Evolutionary conservation across 2,329 filamentous ascomycete genomes (phyloP).

Genomic region (Chaetomium strumarium): DNA sequence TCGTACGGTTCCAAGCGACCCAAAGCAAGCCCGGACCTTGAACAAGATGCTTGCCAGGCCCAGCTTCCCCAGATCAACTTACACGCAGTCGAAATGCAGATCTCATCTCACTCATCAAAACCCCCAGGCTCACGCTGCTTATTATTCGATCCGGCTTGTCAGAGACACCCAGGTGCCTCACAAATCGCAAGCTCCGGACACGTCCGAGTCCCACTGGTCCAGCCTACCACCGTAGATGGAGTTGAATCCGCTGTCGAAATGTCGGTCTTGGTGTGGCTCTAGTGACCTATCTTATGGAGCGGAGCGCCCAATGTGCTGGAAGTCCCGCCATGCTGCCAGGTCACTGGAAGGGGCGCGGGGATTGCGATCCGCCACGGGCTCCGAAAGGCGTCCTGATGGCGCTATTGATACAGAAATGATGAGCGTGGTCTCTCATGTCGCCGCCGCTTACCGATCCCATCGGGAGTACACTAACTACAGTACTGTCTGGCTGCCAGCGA

Average conservation of each 20-base stretch:
- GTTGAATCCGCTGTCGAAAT: not conserved
- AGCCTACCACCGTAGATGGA: not conserved
- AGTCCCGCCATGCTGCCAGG: not conserved
- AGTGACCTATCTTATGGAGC: not conserved
- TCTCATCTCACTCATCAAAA: not conserved
- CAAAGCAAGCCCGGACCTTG: not conserved
- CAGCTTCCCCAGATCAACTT: not conserved
- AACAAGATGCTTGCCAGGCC: slow-evolving; percentile 1
- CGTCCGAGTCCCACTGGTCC: not conserved
- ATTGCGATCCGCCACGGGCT: not conserved
- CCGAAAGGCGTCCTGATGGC: not conserved
- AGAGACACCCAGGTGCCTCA: not conserved
- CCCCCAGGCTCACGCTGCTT: not conserved
- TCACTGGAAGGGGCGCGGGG: not conserved
- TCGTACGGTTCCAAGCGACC: not conserved
- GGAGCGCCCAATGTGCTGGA: not conserved
- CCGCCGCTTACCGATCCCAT: not conserved
- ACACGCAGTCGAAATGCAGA: not conserved
- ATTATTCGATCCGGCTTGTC: not conserved
- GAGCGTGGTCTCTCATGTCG: not conserved
- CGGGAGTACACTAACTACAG: not conserved
- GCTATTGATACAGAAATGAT: too few species aligned
- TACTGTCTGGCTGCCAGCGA: not conserved
- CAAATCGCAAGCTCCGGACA: slow-evolving; percentile 4
- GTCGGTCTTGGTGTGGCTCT: slow-evolving; percentile 3